These are phyloP conservation scores for Phyllosticta citribraziliensis DNA, from an alignment of 2,329 filamentous ascomycete genomes.

Conservation along the genomic window DNA sequence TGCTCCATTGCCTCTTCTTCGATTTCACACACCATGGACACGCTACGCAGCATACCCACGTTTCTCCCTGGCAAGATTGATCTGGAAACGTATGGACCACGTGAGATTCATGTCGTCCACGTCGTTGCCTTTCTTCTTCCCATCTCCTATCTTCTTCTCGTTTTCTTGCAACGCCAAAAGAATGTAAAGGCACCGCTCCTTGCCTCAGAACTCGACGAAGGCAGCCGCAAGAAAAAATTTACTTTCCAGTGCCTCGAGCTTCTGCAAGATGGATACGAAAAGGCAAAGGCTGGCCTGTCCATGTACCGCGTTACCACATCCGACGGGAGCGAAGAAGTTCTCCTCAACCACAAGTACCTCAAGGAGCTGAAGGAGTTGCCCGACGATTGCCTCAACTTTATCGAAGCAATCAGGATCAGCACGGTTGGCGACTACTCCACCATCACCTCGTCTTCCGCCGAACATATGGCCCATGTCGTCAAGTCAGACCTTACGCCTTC, in stretches of 20 bases:
- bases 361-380: constrained; percentile 24
- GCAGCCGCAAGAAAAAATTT: constrained; percentile 6
- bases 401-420: constrained; percentile 16
- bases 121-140: not conserved
- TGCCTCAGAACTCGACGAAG: not conserved
- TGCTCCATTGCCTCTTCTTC: not conserved
- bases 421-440: constrained; percentile 14
- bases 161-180: not conserved
- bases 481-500: constrained; percentile 26
- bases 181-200: constrained; percentile 1
- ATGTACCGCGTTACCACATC: constrained; percentile 8
- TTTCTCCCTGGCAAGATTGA: constrained; percentile 2
- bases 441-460: not conserved
- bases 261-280: constrained; percentile 7
- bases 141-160: constrained; percentile 1
- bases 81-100: not conserved
- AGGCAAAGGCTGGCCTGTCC: constrained; percentile 2
- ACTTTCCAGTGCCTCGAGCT: not conserved
- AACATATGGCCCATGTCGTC: constrained; percentile 16
- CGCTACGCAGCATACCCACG: constrained; percentile 4
- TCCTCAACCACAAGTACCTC: constrained; percentile 21
- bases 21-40: not conserved
- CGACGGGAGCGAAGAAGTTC: constrained; percentile 14
- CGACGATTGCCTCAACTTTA: constrained; percentile 25
- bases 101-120: not conserved